Base-by-base conservation (phyloP, 2,329 filamentous ascomycete species). In the Ophiostoma quercus region DNA sequence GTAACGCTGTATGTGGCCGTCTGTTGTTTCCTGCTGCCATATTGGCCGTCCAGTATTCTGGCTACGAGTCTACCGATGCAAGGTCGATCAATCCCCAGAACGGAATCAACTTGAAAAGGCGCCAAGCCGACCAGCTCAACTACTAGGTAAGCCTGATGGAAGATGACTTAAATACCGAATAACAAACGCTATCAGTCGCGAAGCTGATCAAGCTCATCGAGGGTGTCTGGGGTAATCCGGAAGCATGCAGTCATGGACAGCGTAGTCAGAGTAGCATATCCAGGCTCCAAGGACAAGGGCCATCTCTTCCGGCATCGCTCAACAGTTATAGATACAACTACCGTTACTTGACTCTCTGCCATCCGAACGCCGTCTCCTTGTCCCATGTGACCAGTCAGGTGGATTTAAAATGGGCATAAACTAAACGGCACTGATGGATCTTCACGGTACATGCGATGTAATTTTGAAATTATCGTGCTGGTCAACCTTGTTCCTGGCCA, bases 341-440 rank as follows among this genome's bases (percentile, higher is more conserved):
- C 25, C 25, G 25, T 29, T 29, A 29, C 25, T 29, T 29, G 25
- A 29, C 25, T 29, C 25, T 29, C 25, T 29, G 25, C 22, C 22
- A 25, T 11, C 51, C 22, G 11, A 11, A 57, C 41, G 43, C 9
- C 7, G 14, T 9, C 25, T 32, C 9, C 25, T 62, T 62, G 57
- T 62, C 57, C 57, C 57, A 62, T 62, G 57, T 62, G 57, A 62
- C 57, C 12, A 4, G 25, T 62, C 57, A 62, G 57, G 57, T 62
- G 57, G 25, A 57, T 57, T 8, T 2, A 8, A 4, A 25, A 25
- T 8, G 19, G 2, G 5, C 12, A 41, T 3, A 12, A 14, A 41
- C 11, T 41, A 14, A 14, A 41, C 47, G 47, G n/a, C 19, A 6
- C 19, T 9, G 19, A 16, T 1, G n/a, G n/a, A 57, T 25, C n/a